Conservation (phyloP, 208 protist genomes). For the Leishmania aethiopica region DNA sequence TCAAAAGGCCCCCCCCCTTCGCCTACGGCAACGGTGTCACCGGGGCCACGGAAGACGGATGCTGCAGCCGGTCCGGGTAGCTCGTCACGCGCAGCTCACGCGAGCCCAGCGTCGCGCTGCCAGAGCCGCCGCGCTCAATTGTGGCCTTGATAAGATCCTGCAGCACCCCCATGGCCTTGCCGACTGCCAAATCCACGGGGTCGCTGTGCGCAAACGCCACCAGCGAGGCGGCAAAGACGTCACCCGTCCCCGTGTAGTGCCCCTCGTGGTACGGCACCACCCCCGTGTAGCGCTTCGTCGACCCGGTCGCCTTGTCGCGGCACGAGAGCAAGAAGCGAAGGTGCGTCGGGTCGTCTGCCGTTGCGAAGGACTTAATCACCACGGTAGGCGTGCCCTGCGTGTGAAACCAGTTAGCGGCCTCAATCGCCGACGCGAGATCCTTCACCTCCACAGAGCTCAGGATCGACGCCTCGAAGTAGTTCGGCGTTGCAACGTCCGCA, state of each 20-base stretch:
- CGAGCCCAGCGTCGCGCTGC: conserved; percentile 48
- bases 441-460: conserved; percentile 70
- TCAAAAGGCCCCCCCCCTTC: background rate
- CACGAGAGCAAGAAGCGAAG: conserved; percentile 70
- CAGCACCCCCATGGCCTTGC: conserved; percentile 83
- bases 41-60: conserved; percentile 43
- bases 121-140: conserved; percentile 46
- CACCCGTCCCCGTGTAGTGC: conserved; percentile 88
- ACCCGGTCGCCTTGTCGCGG: conserved; percentile 11
- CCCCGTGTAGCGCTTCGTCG: conserved; percentile 60
- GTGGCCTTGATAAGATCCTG: conserved; percentile 85
- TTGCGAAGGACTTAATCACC: conserved; percentile 86
- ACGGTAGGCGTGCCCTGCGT: conserved; percentile 62
- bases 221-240: conserved; percentile 80
- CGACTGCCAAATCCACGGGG: conserved; percentile 61
- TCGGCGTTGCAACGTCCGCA: conserved; percentile 91
- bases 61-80: conserved; percentile 49
- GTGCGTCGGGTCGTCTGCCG: conserved; percentile 38
- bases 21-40: conserved; percentile 38
- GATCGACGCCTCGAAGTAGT: conserved; percentile 93
- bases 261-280: conserved; percentile 73
- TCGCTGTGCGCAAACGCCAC: conserved; percentile 64
- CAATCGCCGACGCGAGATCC: conserved; percentile 54
- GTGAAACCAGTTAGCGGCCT: conserved; percentile 87
- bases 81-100: conserved; percentile 79